Evolutionary conservation across 2,329 filamentous ascomycete species (phyloP).

Genomic region (Colletotrichum eremochloae): DNA sequence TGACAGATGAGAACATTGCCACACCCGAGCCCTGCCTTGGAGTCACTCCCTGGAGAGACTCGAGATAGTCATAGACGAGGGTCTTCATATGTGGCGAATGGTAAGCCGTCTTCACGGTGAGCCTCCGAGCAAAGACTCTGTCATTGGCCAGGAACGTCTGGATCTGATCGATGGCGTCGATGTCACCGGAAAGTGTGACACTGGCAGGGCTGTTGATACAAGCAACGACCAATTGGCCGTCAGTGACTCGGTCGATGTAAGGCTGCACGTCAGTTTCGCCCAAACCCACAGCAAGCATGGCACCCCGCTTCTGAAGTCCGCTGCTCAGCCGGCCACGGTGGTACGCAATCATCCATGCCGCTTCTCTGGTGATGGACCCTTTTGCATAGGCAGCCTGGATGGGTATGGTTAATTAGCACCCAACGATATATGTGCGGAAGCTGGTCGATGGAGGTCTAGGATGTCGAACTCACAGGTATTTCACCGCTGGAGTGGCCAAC

Average conservation of each 20-base stretch:
- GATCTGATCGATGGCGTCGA: constrained; percentile 57
- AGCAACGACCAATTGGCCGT: neutral
- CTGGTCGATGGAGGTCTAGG: too few species aligned
- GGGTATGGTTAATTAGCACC: too few species aligned
- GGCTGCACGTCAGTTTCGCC: neutral
- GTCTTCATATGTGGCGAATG: constrained; percentile 22
- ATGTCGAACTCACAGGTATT: constrained; percentile 43
- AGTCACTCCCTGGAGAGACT: neutral
- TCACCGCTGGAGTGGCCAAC: constrained; percentile 56
- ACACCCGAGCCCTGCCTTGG: neutral
- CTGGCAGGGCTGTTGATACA: constrained; percentile 67
- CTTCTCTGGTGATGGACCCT: neutral
- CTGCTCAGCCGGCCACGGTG: constrained; percentile 43
- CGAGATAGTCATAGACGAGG: neutral
- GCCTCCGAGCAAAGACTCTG: constrained; percentile 10
- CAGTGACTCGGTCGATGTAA: constrained; percentile 4
- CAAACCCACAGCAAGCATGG: neutral
- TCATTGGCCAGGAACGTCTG: constrained; percentile 49
- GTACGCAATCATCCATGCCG: constrained; percentile 53
- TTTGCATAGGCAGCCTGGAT: neutral
- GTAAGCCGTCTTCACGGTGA: constrained; percentile 16
- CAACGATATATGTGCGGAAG: too few species aligned
- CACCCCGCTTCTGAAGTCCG: neutral
- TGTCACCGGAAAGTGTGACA: constrained; percentile 64
- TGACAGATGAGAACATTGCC: neutral